Evolutionary conservation across 129 eudicot genomes (phyloP).

Genomic region (Flaveria bidentis): DNA sequence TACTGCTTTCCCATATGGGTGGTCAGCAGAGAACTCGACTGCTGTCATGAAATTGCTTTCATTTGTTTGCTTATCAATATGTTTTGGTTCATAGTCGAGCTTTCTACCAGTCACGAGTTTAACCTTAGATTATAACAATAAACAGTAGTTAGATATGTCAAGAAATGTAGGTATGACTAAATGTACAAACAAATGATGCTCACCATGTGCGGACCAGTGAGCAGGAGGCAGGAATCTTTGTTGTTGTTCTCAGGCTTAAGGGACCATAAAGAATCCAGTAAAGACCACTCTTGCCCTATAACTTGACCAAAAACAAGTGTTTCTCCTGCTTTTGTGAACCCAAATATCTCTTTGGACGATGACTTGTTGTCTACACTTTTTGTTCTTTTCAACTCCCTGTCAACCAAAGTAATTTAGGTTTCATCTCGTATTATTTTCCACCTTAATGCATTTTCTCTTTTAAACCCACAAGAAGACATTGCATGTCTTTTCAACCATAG

Average conservation of each 20-base stretch:
- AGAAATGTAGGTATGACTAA: background rate
- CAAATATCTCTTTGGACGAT: constrained; percentile 49
- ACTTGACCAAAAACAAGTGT: constrained; percentile 51
- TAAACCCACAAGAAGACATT: background rate
- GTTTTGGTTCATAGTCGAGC: constrained; percentile 70
- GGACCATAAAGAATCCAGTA: constrained; percentile 65
- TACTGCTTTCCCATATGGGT: constrained; percentile 85
- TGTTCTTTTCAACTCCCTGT: constrained; percentile 50
- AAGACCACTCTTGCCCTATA: constrained; percentile 62
- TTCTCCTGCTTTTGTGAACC: constrained; percentile 58
- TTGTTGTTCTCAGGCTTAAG: constrained; percentile 42
- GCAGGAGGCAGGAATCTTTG: constrained; percentile 53
- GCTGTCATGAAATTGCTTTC: constrained; percentile 67
- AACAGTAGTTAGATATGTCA: background rate
- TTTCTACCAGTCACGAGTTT: constrained; percentile 65
- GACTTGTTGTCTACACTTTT: constrained; percentile 30
- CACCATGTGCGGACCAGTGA: constrained; percentile 67
- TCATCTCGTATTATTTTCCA: background rate
- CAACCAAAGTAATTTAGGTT: constrained; percentile 11
- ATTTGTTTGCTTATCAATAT: constrained; percentile 48
- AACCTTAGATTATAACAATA: constrained; percentile 49
- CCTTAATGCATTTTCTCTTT: background rate
- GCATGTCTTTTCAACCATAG: background rate
- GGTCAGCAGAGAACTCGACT: constrained; percentile 65
- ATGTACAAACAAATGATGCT: constrained; percentile 28